Percentiles rank a stretch among this genome's conserved stretches.
Conservation (phyloP, 2,329 filamentous ascomycete genomes). For the Cadophora sp. region DNA sequence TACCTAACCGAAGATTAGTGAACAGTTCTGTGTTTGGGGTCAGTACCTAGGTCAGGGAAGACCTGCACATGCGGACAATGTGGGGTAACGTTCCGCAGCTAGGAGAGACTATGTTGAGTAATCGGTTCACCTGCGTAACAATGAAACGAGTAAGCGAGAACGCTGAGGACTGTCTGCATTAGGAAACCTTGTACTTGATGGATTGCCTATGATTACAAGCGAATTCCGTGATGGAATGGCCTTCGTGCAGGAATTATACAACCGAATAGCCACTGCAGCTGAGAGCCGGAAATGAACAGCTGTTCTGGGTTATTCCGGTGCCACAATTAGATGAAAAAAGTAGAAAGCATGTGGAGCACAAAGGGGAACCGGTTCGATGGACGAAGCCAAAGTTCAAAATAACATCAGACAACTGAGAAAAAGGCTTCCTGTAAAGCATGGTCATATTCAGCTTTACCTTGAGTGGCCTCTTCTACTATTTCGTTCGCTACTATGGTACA, state of each 20-base stretch:
- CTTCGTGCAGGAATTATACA: too few relatives aligned
- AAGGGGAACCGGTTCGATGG: too few relatives aligned
- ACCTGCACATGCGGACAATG: not conserved
- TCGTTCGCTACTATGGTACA: not conserved
- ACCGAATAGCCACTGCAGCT: too few relatives aligned
- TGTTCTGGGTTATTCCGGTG: too few relatives aligned
- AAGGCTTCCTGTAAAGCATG: not conserved
- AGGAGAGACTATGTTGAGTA: not conserved
- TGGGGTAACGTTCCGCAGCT: not conserved
- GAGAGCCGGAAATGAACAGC: too few relatives aligned
- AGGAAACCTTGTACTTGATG: too few relatives aligned
- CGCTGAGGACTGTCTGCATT: too few relatives aligned
- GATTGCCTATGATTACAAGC: too few relatives aligned
- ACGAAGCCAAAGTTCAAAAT: not conserved
- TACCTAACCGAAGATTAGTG: not conserved
- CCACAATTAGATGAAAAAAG: too few relatives aligned
- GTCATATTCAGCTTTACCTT: not conserved
- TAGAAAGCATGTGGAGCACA: too few relatives aligned
- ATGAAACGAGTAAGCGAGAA: not conserved
- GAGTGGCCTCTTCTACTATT: not conserved
- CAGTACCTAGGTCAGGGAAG: not conserved
- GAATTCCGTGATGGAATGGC: too few relatives aligned
- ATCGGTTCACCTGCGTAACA: not conserved
- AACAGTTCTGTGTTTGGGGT: not conserved
- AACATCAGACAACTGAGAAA: not conserved